phyloP scores from a whole-genome alignment of 2,329 filamentous ascomycete genomes.

The Zymoseptoria tritici region DNA sequence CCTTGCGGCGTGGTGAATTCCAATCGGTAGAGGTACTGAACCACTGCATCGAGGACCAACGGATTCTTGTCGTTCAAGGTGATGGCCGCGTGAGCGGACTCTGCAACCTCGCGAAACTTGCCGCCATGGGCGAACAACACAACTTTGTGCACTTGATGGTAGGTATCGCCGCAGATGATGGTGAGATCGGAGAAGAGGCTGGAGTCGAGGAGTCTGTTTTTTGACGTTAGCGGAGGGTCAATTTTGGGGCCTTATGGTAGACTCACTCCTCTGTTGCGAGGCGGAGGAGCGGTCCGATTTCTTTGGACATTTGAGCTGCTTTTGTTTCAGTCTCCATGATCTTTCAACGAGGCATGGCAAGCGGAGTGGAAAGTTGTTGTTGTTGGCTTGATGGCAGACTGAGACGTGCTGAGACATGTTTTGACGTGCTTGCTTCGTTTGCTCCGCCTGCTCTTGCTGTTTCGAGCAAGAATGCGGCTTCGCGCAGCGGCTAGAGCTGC shows the following conservation, averaged over 20 bases:
- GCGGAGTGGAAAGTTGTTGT: too few relatives aligned
- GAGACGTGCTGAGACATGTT: background rate
- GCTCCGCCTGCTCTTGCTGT: background rate
- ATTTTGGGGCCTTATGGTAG: background rate
- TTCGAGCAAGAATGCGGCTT: background rate
- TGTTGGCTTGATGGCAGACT: too few relatives aligned
- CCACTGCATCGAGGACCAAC: background rate
- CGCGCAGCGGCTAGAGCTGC: background rate
- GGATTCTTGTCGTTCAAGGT: background rate
- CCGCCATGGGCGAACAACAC: slow-evolving; percentile 35
- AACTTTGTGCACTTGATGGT: slow-evolving; percentile 36
- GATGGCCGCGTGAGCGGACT: background rate
- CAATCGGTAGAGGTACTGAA: background rate
- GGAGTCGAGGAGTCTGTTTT: slow-evolving; percentile 4
- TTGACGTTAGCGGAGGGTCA: background rate
- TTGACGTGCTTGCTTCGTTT: background rate
- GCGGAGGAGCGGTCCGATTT: background rate
- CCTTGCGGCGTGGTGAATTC: background rate
- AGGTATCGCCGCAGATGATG: slow-evolving; percentile 32
- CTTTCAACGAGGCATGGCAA: background rate
- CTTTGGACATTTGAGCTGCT: background rate
- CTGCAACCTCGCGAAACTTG: slow-evolving; percentile 34
- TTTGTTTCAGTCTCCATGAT: background rate
- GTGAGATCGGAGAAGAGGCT: slow-evolving; percentile 38
- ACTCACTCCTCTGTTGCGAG: background rate